Evolutionary conservation across 129 eudicot species (phyloP), one percentile per base, ranked within the genome.

Genomic region (Apium graveolens): DNA sequence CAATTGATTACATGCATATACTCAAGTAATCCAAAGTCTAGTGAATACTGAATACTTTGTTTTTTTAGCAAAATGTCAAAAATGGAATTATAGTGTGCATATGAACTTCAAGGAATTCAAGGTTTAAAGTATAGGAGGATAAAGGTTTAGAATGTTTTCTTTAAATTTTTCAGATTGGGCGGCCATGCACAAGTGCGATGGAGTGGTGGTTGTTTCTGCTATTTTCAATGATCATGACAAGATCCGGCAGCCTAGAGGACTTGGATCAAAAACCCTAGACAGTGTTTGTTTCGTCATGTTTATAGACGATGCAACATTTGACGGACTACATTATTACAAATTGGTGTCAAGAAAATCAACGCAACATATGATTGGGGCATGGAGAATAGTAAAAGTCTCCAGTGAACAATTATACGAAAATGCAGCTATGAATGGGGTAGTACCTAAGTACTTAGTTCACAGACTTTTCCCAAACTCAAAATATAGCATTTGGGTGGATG

Each of bases 221-320:
- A 95, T 95, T 78, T 92, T 95, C 76, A 88, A 87, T 68, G 94
- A 95, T 65, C 96, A 95, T 29, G 98, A 95, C 83, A 91, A 92
- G 82, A 91, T 95, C 78, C 86, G 98, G 75, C 98, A 95, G 60
- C 97, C 97, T 24, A 87, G 75, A 81, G 97, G 97, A 42, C 81
- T 95, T 0, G 97, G 98, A 7, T 80, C 89, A 2, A 87, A 83
- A 79, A 91, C 97, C 69, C 85, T 90, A 9, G 90, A 91, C 51
- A 66, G 66, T 39, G 93, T 84, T 0, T 90, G 98, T 77, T 95
- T 95, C 86, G 87, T 84, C 92, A 91, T 90, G 96, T 90, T 95
- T 73, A 89, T 91, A 0, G 98, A 91, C 39, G 90, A 90, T 0
- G 74, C 72, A 14, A 95, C 98, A 0, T 82, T 95, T 21, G 53